These are phyloP conservation scores for Neurospora sp. DNA, from an alignment of 495 filamentous ascomycete species.

Conservation along the genomic window DNA sequence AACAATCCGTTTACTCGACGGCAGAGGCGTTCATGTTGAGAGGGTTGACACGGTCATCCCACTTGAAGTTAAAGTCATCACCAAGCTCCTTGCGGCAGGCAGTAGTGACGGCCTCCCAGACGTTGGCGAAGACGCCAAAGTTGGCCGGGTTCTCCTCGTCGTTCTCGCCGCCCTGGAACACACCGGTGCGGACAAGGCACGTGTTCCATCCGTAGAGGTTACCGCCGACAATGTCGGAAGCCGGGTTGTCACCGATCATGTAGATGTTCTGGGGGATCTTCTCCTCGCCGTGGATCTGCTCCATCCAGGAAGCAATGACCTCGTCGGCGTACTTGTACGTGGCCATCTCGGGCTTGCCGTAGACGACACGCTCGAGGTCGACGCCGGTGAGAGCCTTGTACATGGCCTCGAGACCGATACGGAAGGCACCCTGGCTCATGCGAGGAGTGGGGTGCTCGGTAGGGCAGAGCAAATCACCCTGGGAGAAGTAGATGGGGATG, in stretches of 20 bases:
- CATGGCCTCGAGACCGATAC: constrained; percentile 67
- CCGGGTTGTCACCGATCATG: constrained; percentile 77
- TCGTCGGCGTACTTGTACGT: constrained; percentile 78
- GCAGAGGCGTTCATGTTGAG: constrained; percentile 46
- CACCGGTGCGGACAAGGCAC: constrained; percentile 60
- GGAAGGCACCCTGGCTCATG: constrained; percentile 68
- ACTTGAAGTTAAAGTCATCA: constrained; percentile 45
- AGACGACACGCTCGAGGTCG: constrained; percentile 74
- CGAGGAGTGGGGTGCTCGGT: constrained; percentile 65
- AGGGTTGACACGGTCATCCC: constrained; percentile 48
- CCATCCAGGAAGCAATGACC: constrained; percentile 67
- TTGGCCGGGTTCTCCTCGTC: constrained; percentile 95
- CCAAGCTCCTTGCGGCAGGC: constrained; percentile 78
- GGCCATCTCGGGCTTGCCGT: constrained; percentile 70
- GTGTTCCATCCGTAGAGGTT: constrained; percentile 83
- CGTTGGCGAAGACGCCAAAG: constrained; percentile 75
- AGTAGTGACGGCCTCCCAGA: constrained; percentile 87
- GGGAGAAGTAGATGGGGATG: constrained; percentile 68
- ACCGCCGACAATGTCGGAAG: constrained; percentile 67
- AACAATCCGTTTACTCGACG: constrained; percentile 40
- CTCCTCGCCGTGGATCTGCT: constrained; percentile 62
- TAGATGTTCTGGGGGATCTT: constrained; percentile 62
- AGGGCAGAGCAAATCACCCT: constrained; percentile 68
- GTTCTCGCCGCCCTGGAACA: constrained; percentile 50
- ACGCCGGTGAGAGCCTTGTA: constrained; percentile 65